Evolutionary conservation across 495 filamentous ascomycete genomes (phyloP).

Genomic region (Neurospora hispaniola): DNA sequence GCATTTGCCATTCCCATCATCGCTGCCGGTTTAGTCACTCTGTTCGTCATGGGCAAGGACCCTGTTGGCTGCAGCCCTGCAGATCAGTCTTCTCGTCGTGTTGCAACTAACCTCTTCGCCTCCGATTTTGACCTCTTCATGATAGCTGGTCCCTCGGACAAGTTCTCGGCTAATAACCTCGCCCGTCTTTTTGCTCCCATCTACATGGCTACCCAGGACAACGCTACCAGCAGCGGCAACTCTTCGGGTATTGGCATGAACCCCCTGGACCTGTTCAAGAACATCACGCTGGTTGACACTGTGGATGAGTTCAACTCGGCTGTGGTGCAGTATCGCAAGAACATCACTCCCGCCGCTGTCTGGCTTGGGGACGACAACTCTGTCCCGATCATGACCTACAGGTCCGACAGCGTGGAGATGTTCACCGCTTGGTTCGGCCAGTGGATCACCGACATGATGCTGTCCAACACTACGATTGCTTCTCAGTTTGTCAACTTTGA

Average conservation of each 20-base stretch:
- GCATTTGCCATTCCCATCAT: constrained; percentile 66
- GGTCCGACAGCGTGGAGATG: constrained; percentile 31
- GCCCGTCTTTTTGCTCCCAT: constrained; percentile 35
- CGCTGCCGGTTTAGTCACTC: constrained; percentile 62
- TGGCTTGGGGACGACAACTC: constrained; percentile 52
- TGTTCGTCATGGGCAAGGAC: constrained; percentile 52
- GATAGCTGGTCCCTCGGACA: constrained; percentile 50
- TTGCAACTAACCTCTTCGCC: constrained; percentile 24
- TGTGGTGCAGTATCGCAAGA: constrained; percentile 47
- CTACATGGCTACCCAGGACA: constrained; percentile 11
- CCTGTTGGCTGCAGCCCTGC: constrained; percentile 48
- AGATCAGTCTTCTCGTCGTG: constrained; percentile 18
- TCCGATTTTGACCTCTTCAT: constrained; percentile 31
- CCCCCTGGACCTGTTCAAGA: constrained; percentile 21
- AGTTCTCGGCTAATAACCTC: constrained; percentile 32
- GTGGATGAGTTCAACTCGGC: constrained; percentile 56
- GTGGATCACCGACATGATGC: constrained; percentile 56
- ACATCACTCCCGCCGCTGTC: constrained; percentile 65
- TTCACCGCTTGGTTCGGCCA: constrained; percentile 53
- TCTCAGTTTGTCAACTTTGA: constrained; percentile 62
- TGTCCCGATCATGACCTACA: constrained; percentile 51
- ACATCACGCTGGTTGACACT: constrained; percentile 51
- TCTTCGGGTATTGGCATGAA: not conserved
- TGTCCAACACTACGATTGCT: constrained; percentile 55
- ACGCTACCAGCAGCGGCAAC: constrained; percentile 3